phyloP scores from a whole-genome alignment of 441 rosid species.

The Rhodomyrtus psidioides region DNA sequence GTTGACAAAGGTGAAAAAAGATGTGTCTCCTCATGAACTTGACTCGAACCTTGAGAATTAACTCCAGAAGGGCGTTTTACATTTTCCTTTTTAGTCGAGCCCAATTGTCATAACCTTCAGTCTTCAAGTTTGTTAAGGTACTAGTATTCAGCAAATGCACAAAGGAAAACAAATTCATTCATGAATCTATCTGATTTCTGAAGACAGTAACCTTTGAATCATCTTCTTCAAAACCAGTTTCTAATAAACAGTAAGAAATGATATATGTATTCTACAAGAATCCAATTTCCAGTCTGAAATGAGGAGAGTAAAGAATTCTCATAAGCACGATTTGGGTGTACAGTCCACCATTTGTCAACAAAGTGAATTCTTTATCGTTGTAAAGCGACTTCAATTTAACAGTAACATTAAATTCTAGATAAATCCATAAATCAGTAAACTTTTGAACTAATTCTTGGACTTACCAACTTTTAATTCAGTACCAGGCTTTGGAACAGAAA shows the following conservation, averaged over 20 bases:
- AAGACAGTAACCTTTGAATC: neutral
- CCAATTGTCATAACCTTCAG: neutral
- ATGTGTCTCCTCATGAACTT: neutral
- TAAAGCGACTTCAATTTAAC: neutral
- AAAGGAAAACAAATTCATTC: neutral
- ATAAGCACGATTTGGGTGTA: neutral
- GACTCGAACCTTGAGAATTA: neutral
- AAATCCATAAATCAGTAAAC: neutral
- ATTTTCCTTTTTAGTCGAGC: neutral
- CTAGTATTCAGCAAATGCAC: neutral
- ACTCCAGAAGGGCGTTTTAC: neutral
- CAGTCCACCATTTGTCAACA: neutral
- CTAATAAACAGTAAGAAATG: neutral
- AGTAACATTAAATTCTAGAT: neutral
- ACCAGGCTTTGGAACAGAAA: conserved; percentile 74
- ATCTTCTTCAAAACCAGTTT: neutral
- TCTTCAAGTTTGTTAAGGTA: neutral
- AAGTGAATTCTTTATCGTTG: neutral
- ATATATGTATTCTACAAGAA: neutral
- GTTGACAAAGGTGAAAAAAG: neutral
- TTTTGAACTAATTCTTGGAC: conserved; percentile 3
- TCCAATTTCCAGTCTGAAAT: neutral
- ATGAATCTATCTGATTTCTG: neutral
- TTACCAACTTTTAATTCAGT: conserved; percentile 67
- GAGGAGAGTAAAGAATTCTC: neutral